Conservation (phyloP, 1,284 basidiomycete species). For the Irpex lacteus region DNA sequence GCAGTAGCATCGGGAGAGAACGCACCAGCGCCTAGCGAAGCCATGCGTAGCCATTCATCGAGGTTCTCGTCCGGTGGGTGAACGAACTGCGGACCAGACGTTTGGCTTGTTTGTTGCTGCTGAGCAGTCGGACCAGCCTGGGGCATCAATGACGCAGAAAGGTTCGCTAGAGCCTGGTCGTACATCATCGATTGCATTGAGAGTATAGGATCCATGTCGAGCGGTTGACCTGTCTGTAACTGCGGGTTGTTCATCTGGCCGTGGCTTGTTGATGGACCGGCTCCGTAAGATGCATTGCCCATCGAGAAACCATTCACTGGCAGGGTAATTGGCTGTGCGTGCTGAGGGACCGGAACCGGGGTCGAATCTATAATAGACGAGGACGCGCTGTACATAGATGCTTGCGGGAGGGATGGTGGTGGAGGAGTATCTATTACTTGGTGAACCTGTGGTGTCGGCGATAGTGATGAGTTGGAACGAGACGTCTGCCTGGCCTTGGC, state of each 20-base stretch:
- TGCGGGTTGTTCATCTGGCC: not conserved
- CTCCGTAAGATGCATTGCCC: not conserved
- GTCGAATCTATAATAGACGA: not conserved
- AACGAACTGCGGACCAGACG: not conserved
- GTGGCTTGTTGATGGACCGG: not conserved
- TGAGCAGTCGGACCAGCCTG: not conserved
- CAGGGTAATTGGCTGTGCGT: not conserved
- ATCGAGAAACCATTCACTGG: not conserved
- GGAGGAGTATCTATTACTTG: not conserved
- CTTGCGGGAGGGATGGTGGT: not conserved
- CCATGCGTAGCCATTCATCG: conserved; percentile 1
- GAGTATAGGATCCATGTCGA: conserved; percentile 6
- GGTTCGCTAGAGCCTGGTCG: conserved; percentile 12
- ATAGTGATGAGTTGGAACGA: not conserved
- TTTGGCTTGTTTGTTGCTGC: not conserved
- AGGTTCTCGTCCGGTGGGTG: conserved; percentile 3
- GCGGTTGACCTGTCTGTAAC: not conserved
- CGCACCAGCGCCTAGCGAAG: not conserved
- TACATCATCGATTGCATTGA: conserved; percentile 13
- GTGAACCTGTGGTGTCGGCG: not conserved
- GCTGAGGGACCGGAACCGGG: not conserved
- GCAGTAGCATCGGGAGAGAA: not conserved
- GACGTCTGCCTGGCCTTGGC: conserved; percentile 3
- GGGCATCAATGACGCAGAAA: conserved; percentile 8
- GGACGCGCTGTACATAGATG: not conserved